A percentile compares a stretch with the other conserved stretches of the same genome.
These are phyloP conservation scores for Myxozyma neglecta DNA, from an alignment of 805 yeast genomes.

Conservation along the genomic window DNA sequence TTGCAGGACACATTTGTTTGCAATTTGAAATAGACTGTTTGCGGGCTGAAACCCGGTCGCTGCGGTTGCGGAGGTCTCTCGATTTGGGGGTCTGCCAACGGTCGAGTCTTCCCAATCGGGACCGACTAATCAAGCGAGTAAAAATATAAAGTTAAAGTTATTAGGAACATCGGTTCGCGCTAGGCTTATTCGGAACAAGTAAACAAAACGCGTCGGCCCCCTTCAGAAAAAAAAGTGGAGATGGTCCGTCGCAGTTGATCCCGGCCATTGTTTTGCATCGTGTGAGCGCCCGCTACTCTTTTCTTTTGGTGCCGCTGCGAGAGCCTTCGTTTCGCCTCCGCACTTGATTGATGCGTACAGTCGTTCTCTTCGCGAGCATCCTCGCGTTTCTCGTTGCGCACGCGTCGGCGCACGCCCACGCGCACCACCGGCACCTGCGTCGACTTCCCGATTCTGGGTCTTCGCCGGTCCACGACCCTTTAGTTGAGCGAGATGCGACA, in stretches of 20 bases:
- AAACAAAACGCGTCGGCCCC: slow-evolving; percentile 5
- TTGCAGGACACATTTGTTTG: too few species aligned
- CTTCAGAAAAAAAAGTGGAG: neutral
- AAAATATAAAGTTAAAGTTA: neutral
- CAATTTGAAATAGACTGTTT: too few species aligned
- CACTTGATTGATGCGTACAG: neutral
- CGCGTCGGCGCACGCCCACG: slow-evolving; percentile 5
- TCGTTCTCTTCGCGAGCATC: slow-evolving; percentile 1
- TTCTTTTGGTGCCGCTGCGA: neutral
- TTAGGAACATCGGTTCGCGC: neutral
- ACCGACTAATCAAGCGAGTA: neutral
- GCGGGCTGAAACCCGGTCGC: too few species aligned
- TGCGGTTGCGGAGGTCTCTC: too few species aligned
- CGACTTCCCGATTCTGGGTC: neutral
- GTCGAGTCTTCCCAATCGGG: too few species aligned
- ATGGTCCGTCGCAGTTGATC: neutral
- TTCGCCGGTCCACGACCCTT: neutral
- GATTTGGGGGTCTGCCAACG: too few species aligned
- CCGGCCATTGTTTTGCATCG: neutral
- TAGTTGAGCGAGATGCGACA: neutral
- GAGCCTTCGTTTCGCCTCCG: neutral
- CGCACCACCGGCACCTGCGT: slow-evolving; percentile 23
- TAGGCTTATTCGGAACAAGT: neutral
- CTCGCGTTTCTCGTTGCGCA: neutral
- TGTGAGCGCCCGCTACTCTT: neutral